phyloP scores from a whole-genome alignment of 116 monocot genomes.

The Cymodocea nodosa region DNA sequence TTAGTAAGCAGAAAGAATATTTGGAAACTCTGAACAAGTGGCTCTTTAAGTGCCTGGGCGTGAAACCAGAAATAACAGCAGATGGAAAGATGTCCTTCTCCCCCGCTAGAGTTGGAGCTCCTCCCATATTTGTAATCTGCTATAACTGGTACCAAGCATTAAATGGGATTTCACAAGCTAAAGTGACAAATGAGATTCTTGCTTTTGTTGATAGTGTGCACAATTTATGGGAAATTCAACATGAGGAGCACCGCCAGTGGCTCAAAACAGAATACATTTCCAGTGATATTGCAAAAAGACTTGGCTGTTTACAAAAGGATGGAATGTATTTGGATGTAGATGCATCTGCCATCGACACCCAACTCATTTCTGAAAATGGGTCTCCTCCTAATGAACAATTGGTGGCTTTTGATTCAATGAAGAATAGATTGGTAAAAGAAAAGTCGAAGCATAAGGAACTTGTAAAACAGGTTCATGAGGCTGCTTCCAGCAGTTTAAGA shows the following conservation, averaged over 20 bases:
- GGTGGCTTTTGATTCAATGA: conserved; percentile 22
- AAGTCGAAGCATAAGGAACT: conserved; percentile 33
- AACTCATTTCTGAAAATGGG: conserved; percentile 16
- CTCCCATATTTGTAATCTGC: conserved; percentile 77
- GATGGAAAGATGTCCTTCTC: conserved; percentile 84
- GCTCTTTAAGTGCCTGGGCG: conserved; percentile 50
- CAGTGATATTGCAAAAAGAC: conserved; percentile 32
- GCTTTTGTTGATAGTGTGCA: conserved; percentile 28
- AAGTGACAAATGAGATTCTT: conserved; percentile 33
- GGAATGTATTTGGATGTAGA: conserved; percentile 16
- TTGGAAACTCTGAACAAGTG: conserved; percentile 63
- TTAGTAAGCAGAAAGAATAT: conserved; percentile 48
- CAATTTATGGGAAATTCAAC: conserved; percentile 31
- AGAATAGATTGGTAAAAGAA: conserved; percentile 54
- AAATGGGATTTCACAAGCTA: conserved; percentile 50
- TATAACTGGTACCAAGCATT: conserved; percentile 75
- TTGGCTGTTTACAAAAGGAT: conserved; percentile 24
- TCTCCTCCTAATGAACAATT: conserved; percentile 12
- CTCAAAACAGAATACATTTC: conserved; percentile 40
- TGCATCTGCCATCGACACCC: conserved; percentile 1
- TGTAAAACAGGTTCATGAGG: conserved; percentile 24
- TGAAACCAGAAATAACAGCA: conserved; percentile 65
- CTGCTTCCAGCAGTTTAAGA: conserved; percentile 29
- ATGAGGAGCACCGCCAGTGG: conserved; percentile 30
- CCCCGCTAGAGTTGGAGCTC: conserved; percentile 82